These are phyloP conservation scores for Phaeomoniella chlamydospora DNA, from an alignment of 2,329 filamentous ascomycete species.

Conservation along the genomic window DNA sequence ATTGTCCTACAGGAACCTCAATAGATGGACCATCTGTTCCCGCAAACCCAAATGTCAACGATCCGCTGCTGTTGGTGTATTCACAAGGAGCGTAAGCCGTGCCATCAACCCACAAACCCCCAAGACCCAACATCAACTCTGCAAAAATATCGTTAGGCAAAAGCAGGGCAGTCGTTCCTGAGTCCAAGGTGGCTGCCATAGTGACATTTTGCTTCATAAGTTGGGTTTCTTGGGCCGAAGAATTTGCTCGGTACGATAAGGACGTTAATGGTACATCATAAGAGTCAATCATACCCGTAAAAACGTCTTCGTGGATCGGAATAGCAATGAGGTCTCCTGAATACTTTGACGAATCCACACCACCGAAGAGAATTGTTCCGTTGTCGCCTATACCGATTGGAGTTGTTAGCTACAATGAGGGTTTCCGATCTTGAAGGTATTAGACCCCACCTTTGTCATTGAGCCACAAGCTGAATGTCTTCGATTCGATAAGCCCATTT, in stretches of 20 bases:
- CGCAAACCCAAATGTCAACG: conserved; percentile 36
- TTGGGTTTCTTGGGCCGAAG: not conserved
- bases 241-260: conserved; percentile 20
- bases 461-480: conserved; percentile 20
- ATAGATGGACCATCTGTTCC: conserved; percentile 20
- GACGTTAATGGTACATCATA: conserved; percentile 32
- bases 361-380: conserved; percentile 64
- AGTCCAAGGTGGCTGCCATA: conserved; percentile 44
- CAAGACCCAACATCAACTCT: conserved; percentile 40
- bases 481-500: conserved; percentile 37
- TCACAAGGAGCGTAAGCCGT: no score
- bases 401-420: no score
- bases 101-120: conserved; percentile 25
- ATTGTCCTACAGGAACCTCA: conserved; percentile 29
- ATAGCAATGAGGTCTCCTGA: conserved; percentile 47
- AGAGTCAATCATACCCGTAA: conserved; percentile 36
- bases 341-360: conserved; percentile 66
- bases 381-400: no score
- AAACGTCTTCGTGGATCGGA: conserved; percentile 36
- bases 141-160: conserved; percentile 46
- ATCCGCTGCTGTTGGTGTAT: conserved; percentile 26
- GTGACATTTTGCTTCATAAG: not conserved
- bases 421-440: no score
- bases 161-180: conserved; percentile 57
- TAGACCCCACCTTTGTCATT: conserved; percentile 37